Conservation (phyloP, 108 stramenopile genomes). For the Chaetoceros tenuissimus region DNA sequence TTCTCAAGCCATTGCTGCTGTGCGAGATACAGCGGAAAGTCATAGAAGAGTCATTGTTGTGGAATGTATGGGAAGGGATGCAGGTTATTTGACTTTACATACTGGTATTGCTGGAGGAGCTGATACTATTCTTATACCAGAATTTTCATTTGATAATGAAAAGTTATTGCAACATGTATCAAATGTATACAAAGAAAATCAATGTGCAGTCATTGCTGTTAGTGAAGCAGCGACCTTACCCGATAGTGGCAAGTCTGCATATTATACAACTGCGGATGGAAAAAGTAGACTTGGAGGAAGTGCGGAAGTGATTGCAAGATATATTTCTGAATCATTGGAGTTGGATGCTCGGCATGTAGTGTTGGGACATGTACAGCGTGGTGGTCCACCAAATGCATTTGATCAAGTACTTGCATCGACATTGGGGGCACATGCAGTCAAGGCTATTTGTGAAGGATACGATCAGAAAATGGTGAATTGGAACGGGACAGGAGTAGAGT, state of each 20-base stretch:
- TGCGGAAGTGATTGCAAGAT: slow-evolving; percentile 1
- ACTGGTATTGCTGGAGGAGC: neutral
- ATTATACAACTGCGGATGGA: slow-evolving; percentile 2
- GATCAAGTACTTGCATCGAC: slow-evolving; percentile 2
- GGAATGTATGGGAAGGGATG: slow-evolving; percentile 5
- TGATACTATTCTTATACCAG: slow-evolving; percentile 3
- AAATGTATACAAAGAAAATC: neutral
- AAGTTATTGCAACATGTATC: neutral
- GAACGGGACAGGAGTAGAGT: neutral
- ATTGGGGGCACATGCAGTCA: slow-evolving; percentile 3
- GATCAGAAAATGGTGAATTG: neutral
- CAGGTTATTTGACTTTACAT: neutral
- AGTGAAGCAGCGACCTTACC: neutral
- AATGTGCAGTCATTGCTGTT: slow-evolving; percentile 3
- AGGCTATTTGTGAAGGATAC: neutral
- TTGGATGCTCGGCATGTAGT: slow-evolving; percentile 1
- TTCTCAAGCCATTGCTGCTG: neutral
- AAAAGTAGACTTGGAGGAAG: neutral
- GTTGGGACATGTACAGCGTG: slow-evolving; percentile 1
- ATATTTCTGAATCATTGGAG: slow-evolving; percentile 1
- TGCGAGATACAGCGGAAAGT: slow-evolving; percentile 4
- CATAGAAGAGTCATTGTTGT: slow-evolving; percentile 1
- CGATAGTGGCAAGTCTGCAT: neutral
- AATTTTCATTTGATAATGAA: neutral
- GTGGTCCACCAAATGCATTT: slow-evolving; percentile 3